phyloP scores from a whole-genome alignment of 225 moss, liverwort and hornwort species.

The Bryum argenteum region DNA sequence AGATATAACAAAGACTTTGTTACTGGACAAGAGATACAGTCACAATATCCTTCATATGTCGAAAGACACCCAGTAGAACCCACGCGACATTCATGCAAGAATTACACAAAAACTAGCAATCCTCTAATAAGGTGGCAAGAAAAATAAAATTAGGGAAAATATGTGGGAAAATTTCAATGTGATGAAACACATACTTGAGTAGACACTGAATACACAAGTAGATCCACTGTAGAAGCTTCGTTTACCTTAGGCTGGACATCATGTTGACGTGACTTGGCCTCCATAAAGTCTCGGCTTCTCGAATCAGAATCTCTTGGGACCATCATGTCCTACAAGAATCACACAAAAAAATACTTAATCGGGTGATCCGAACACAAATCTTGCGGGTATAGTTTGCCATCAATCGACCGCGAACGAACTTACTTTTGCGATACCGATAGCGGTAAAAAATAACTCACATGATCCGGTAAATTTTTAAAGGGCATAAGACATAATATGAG shows the following conservation, averaged over 20 bases:
- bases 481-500: not conserved
- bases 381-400: not conserved
- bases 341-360: not conserved
- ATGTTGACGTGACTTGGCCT: constrained; percentile 38
- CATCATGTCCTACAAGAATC: constrained; percentile 38
- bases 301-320: constrained; percentile 30
- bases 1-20: not conserved
- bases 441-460: constrained; percentile 1
- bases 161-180: not conserved
- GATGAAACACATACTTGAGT: too few species aligned
- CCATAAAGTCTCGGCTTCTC: constrained; percentile 40
- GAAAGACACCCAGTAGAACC: not conserved
- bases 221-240: not conserved
- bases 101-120: not conserved
- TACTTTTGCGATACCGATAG: not conserved
- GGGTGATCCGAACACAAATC: not conserved
- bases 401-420: not conserved
- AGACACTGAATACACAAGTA: not conserved
- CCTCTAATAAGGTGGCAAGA: not conserved
- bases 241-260: constrained; percentile 45
- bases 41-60: not conserved
- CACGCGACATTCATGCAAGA: not conserved
- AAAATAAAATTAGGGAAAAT: not conserved
- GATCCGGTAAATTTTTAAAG: not conserved
- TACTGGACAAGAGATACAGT: too few species aligned